Percentiles rank a stretch among this genome's conserved stretches.
phyloP scores from a whole-genome alignment of 495 filamentous ascomycete genomes.

The Acidiella bohemica region DNA sequence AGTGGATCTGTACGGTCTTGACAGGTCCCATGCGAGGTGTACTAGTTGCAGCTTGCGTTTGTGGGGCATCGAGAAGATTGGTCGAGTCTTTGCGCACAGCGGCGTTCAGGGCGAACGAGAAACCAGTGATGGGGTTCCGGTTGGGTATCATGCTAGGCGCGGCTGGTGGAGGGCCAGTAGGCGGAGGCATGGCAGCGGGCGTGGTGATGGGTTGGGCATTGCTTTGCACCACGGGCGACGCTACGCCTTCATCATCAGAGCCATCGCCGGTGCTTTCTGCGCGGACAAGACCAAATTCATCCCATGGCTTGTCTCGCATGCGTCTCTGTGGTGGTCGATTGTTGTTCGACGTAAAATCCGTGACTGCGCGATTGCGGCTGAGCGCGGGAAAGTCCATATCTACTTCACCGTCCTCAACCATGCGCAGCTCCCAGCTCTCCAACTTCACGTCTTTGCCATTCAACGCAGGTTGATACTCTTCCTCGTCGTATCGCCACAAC shows the following conservation, averaged over 20 bases:
- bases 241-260: conserved; percentile 40
- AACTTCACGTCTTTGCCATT: conserved; percentile 58
- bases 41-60: conserved; percentile 34
- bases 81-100: conserved; percentile 28
- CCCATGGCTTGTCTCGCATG: conserved; percentile 70
- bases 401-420: conserved; percentile 92
- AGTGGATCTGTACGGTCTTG: conserved; percentile 76
- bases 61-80: conserved; percentile 34
- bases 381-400: conserved; percentile 91
- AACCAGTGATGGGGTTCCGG: conserved; percentile 31
- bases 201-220: conserved; percentile 26
- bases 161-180: conserved; percentile 18
- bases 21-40: conserved; percentile 61
- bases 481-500: conserved; percentile 75
- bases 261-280: conserved; percentile 67
- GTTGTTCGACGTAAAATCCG: conserved; percentile 82
- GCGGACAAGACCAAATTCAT: conserved; percentile 83
- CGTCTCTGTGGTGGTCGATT: conserved; percentile 57
- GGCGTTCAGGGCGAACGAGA: conserved; percentile 23
- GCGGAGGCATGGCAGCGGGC: conserved; percentile 19
- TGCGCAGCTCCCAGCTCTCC: conserved; percentile 82
- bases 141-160: conserved; percentile 28
- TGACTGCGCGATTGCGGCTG: conserved; percentile 61
- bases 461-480: conserved; percentile 60
- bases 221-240: conserved; percentile 31